Evolutionary conservation across 768 basidiomycete genomes (phyloP).

Genomic region (Lentinula detonsa): DNA sequence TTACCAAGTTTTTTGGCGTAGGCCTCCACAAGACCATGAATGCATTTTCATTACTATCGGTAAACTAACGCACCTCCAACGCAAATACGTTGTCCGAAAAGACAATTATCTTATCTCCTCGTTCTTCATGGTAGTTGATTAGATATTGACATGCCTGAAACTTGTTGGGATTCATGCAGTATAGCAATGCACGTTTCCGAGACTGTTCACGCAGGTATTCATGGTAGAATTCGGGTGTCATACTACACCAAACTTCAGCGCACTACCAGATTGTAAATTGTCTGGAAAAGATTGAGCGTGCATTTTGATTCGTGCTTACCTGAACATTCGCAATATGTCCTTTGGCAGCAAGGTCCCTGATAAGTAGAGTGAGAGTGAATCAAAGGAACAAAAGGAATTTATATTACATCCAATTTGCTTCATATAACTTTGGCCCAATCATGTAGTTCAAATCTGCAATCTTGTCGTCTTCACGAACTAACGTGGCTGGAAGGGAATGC

Average conservation of each 20-base stretch:
- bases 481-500: slow-evolving; percentile 60
- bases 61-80: slow-evolving; percentile 62
- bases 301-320: slow-evolving; percentile 38
- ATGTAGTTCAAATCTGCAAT: slow-evolving; percentile 98
- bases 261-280: slow-evolving; percentile 46
- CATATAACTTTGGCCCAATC: slow-evolving; percentile 98
- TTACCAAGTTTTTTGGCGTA: slow-evolving; percentile 94
- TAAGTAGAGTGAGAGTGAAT: slow-evolving; percentile 11
- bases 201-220: slow-evolving; percentile 93
- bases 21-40: slow-evolving; percentile 38
- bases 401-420: slow-evolving; percentile 95
- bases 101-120: slow-evolving; percentile 98
- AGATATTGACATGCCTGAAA: slow-evolving; percentile 99
- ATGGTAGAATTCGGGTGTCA: slow-evolving; percentile 99
- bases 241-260: slow-evolving; percentile 99
- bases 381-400: not conserved
- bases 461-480: slow-evolving; percentile 98
- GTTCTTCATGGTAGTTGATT: slow-evolving; percentile 95
- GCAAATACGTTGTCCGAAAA: slow-evolving; percentile 99
- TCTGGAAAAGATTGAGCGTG: not conserved
- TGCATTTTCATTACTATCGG: not conserved
- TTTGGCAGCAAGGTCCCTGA: slow-evolving; percentile 90
- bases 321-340: slow-evolving; percentile 99
- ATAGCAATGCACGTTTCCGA: slow-evolving; percentile 90
- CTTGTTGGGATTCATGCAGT: slow-evolving; percentile 99